Evolutionary conservation across 768 basidiomycete genomes (phyloP), one percentile per base, ranked within the genome.

Genomic region (Hericium alpestre): DNA sequence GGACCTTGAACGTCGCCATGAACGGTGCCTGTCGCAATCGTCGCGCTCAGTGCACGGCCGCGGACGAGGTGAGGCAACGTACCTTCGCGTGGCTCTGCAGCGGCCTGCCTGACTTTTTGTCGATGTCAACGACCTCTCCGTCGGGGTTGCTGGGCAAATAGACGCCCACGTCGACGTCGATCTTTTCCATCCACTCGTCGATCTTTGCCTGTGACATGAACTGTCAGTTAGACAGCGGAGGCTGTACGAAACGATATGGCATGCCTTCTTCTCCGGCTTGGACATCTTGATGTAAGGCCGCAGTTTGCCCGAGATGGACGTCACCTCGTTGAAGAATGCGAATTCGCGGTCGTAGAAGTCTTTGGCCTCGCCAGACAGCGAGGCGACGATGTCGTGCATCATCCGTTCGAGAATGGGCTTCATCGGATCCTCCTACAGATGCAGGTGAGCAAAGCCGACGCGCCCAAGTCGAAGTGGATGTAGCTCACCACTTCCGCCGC

Each of bases 1-100:
- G 82, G 22, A 99, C 96, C 76, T 95, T 96, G 79, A 99, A 99
- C 0, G 95, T 97, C 0, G 96, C 96, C 96, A 99, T 98, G 75
- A 99, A 99, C 0, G 96, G 96, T 10, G 96, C 94, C 93, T 97
- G 58, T 37, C 38, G 40, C 56, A n/a, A 15, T 6, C n/a, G 20
- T n/a, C 12, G 5, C n/a, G 20, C 2, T 16, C 43, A 46, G 43
- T 20, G 20, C n/a, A n/a, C 43, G 9, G 32, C 32, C 32, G 9
- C 9, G 8, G 9, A 9, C 32, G 32, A 10, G 32, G 32, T 32
- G 32, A 32, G 15, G 55, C 70, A 4, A 15, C 56, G 43, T 53
- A 91, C 94, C 79, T 99, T 99, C 12, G 96, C 96, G 64, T 99
- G 96, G 67, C 90, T 93, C 70, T 99, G 96, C 25, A 99, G 73